Evolutionary conservation across 2,329 filamentous ascomycete species (phyloP), one percentile per base, ranked within the genome.

Genomic region (Lomentospora prolificans): DNA sequence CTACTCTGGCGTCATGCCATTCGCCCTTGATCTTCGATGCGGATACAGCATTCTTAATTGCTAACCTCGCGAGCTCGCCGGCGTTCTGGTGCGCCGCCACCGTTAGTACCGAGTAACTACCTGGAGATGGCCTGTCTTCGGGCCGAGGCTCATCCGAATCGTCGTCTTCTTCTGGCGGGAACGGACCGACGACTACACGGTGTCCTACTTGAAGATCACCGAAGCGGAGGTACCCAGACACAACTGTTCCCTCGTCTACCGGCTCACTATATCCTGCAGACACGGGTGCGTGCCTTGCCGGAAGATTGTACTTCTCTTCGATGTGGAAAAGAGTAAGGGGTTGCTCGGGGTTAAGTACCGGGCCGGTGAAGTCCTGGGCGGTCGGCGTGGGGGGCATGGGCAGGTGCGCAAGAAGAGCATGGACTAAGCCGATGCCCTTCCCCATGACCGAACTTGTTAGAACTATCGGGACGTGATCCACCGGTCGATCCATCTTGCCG

Each of bases 361-460:
- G 72, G 1, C 78, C 78, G n/a, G 78, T 70, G 58, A 76, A 80
- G 61, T 84, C 80, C 52, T 73, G 72, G 1, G 77, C 66, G 1
- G 77, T 80, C 6, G 78, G 78, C 0, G 69, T 63, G 1, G 76
- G 71, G 5, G 86, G 85, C 22, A 92, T 75, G 0, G 91, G 91
- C 41, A 99, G 75, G 56, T 79, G 80, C 57, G 85, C 81, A 10
- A 99, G 74, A 19, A 97, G 77, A 17, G 90, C 88, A 71, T 97
- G 94, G 22, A 96, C 68, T 55, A 87, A 80, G 4, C 84, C 84
- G 55, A 97, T 86, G 0, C 94, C 92, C 10, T 79, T 85, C 0
- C 92, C 94, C 61, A 86, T 89, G 2, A 96, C 85, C 3, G 90
- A 84, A 65, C 91, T 96, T 3, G 90, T 92, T 57, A 97, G 77